phyloP scores from a whole-genome alignment of 192 early-diverging fungal genomes.

The Globomyces pollinis-pini region DNA sequence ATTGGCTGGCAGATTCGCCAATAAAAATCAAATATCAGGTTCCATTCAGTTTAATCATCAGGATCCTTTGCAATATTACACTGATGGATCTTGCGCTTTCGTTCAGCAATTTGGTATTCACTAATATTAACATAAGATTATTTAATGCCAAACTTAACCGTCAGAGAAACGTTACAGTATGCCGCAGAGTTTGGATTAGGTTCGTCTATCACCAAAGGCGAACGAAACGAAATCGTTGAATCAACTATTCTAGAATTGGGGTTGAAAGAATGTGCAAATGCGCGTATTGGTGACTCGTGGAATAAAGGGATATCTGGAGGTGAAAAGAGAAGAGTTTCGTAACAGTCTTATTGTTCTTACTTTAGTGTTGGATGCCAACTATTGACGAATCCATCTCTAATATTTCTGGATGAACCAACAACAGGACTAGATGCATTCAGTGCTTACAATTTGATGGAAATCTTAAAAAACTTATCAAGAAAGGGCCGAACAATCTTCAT shows the following conservation, averaged over 20 bases:
- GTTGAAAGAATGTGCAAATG: conserved; percentile 49
- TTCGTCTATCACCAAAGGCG: conserved; percentile 30
- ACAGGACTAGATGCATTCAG: conserved; percentile 55
- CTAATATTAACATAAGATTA: no score
- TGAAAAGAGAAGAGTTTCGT: conserved; percentile 48
- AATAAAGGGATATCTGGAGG: conserved; percentile 39
- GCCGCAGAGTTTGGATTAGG: conserved; percentile 66
- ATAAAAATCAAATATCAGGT: no score
- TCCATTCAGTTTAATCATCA: no score
- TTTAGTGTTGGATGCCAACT: conserved; percentile 40
- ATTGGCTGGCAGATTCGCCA: no score
- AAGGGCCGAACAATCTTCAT: conserved; percentile 11
- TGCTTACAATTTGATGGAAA: conserved; percentile 49
- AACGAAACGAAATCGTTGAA: conserved; percentile 55
- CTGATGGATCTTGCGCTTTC: no score
- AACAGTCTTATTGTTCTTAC: no score
- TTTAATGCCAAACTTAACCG: conserved; percentile 50
- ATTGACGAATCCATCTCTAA: conserved; percentile 7
- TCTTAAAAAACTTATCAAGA: neutral
- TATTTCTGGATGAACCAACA: conserved; percentile 32
- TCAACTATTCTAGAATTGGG: conserved; percentile 59
- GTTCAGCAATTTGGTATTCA: no score
- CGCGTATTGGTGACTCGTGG: conserved; percentile 26
- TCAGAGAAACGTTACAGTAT: conserved; percentile 68
- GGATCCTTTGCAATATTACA: no score